These are phyloP conservation scores for Amoeboaphelidium protococcarum DNA, from an alignment of 371 early-diverging fungal species.

Conservation along the genomic window DNA sequence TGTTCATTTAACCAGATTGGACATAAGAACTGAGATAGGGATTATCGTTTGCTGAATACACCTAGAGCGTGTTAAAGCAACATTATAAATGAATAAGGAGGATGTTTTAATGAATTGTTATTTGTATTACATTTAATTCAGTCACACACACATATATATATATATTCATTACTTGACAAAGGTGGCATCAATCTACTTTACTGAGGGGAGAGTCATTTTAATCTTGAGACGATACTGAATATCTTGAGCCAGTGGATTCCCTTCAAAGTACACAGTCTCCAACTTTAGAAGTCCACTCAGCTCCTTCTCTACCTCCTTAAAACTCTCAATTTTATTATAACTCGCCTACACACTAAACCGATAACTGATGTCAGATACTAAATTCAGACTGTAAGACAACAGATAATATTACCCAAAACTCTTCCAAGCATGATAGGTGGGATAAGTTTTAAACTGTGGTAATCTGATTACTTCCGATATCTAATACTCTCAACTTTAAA, in stretches of 20 bases:
- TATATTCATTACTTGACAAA: not conserved
- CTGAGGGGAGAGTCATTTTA: not conserved
- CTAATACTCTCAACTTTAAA: not conserved
- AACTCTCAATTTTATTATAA: not conserved
- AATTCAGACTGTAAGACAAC: not conserved
- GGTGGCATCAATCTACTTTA: not conserved
- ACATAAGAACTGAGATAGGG: conserved; percentile 11
- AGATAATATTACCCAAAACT: not conserved
- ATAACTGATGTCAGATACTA: too few relatives aligned
- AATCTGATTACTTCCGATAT: not conserved
- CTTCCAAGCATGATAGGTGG: not conserved
- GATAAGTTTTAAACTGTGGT: not conserved
- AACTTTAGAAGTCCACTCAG: not conserved
- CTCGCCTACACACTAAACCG: too few relatives aligned
- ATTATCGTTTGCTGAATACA: conserved; percentile 26
- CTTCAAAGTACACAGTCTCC: not conserved
- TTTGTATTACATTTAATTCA: not conserved
- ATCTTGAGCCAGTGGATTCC: not conserved
- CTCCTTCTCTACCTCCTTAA: not conserved
- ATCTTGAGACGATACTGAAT: not conserved
- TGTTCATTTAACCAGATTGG: conserved; percentile 25
- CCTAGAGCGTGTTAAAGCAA: conserved; percentile 13
- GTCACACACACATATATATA: not conserved
- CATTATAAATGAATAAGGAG: conserved; percentile 3
- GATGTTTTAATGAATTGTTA: not conserved